Percentiles rank a stretch among this genome's conserved stretches.
These are phyloP conservation scores for Teratosphaeria zuluensis DNA, from an alignment of 2,329 filamentous ascomycete genomes.

Conservation along the genomic window DNA sequence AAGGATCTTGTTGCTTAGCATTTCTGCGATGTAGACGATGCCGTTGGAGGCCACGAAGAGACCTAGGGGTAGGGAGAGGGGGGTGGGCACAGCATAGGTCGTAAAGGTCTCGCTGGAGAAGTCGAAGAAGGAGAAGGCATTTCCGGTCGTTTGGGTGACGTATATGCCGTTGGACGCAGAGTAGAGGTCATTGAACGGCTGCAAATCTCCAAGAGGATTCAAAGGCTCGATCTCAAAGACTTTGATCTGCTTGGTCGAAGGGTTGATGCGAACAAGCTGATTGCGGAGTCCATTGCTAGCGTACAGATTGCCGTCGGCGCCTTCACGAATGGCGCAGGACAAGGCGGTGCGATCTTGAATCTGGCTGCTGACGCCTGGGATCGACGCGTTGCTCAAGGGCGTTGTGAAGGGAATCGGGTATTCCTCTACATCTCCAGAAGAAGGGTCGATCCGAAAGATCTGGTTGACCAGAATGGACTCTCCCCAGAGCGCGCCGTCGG, in stretches of 20 bases:
- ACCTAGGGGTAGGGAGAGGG: conserved; percentile 10
- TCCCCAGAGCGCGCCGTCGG: neutral
- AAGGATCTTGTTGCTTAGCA: conserved; percentile 13
- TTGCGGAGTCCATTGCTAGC: conserved; percentile 15
- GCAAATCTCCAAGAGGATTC: conserved; percentile 12
- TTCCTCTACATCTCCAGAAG: neutral
- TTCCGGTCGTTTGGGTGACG: conserved; percentile 14
- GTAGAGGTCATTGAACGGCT: conserved; percentile 16
- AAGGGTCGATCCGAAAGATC: neutral
- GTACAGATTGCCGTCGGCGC: conserved; percentile 14
- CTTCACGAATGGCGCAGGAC: neutral
- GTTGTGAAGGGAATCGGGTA: neutral
- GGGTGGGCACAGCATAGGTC: conserved; percentile 11
- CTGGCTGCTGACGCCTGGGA: neutral
- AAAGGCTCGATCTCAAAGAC: conserved; percentile 12
- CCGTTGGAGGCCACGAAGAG: conserved; percentile 9
- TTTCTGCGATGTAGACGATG: conserved; percentile 10
- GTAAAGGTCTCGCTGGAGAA: conserved; percentile 10
- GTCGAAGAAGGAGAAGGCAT: conserved; percentile 11
- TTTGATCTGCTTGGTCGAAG: conserved; percentile 4
- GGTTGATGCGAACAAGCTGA: conserved; percentile 15
- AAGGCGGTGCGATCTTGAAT: neutral
- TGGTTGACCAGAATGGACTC: neutral
- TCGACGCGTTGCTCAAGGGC: neutral
- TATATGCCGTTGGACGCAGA: conserved; percentile 12